phyloP scores from a whole-genome alignment of 2,329 filamentous ascomycete genomes.

The Fusarium caatingaense region DNA sequence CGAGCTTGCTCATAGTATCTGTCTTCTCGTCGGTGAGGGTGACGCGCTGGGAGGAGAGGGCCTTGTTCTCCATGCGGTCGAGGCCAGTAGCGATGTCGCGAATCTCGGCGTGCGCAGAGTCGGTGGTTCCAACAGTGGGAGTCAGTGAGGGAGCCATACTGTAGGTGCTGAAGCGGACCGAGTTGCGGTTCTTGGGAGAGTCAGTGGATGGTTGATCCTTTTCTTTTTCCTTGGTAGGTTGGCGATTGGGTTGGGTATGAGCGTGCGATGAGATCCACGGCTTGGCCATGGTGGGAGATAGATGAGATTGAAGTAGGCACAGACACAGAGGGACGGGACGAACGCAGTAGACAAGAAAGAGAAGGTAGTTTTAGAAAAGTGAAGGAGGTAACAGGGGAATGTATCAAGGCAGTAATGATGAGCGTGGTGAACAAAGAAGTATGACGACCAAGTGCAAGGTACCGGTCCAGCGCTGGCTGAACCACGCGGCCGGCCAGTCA shows the following conservation, averaged over 20 bases:
- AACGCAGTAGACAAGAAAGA: constrained; percentile 9
- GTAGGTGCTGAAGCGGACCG: constrained; percentile 69
- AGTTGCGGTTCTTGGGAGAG: constrained; percentile 61
- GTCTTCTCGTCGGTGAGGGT: constrained; percentile 82
- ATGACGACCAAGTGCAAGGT: constrained; percentile 18
- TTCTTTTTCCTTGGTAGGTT: constrained; percentile 26
- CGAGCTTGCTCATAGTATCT: constrained; percentile 85
- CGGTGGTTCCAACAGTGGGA: constrained; percentile 63
- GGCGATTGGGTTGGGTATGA: constrained; percentile 32
- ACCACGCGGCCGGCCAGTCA: constrained; percentile 30
- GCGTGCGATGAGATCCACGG: constrained; percentile 32
- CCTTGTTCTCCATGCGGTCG: constrained; percentile 90
- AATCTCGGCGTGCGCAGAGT: constrained; percentile 68
- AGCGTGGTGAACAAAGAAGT: constrained; percentile 27
- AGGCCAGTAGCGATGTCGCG: constrained; percentile 81
- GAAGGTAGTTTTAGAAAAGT: background rate
- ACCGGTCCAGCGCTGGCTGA: constrained; percentile 19
- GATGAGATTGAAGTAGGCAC: constrained; percentile 15
- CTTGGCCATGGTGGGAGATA: constrained; percentile 38
- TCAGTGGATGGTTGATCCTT: constrained; percentile 29
- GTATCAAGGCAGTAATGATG: constrained; percentile 32
- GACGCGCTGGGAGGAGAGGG: constrained; percentile 79
- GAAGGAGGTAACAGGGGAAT: constrained; percentile 26
- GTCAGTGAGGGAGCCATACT: constrained; percentile 72
- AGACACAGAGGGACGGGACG: background rate